phyloP scores from a whole-genome alignment of 352 stramenopile species.

The Blastocystis sp. region DNA sequence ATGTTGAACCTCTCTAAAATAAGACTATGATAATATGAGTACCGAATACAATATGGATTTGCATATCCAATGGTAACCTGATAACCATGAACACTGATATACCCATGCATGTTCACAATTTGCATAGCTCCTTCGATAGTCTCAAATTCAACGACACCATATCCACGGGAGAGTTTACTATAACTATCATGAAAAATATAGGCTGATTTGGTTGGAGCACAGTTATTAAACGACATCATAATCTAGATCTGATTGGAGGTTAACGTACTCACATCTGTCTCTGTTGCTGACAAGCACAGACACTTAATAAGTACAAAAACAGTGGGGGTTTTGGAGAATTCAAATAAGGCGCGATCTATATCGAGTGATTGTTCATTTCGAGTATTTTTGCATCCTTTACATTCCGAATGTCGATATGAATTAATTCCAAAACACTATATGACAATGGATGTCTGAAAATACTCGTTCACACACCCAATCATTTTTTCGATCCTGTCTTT shows the following conservation, averaged over 20 bases:
- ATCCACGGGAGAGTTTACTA: constrained; percentile 27
- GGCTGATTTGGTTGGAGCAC: not conserved
- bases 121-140: not conserved
- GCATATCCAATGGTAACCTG: constrained; percentile 37
- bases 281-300: not conserved
- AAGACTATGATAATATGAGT: too few species aligned
- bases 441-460: not conserved
- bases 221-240: not conserved
- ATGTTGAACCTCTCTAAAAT: too few species aligned
- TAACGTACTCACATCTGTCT: not conserved
- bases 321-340: constrained; percentile 11
- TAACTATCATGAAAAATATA: constrained; percentile 44
- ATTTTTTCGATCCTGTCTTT: constrained; percentile 3
- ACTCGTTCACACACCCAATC: constrained; percentile 52
- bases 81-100: not conserved
- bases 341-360: constrained; percentile 26
- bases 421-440: constrained; percentile 28
- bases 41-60: constrained; percentile 27
- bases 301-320: not conserved
- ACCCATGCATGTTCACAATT: not conserved
- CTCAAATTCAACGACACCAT: constrained; percentile 56
- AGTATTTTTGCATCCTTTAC: not conserved
- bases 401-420: not conserved
- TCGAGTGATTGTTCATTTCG: constrained; percentile 9
- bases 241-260: not conserved